Evolutionary conservation across 1,284 basidiomycete genomes (phyloP), one percentile per base, ranked within the genome.

Genomic region (Rhizoctonia solani): DNA sequence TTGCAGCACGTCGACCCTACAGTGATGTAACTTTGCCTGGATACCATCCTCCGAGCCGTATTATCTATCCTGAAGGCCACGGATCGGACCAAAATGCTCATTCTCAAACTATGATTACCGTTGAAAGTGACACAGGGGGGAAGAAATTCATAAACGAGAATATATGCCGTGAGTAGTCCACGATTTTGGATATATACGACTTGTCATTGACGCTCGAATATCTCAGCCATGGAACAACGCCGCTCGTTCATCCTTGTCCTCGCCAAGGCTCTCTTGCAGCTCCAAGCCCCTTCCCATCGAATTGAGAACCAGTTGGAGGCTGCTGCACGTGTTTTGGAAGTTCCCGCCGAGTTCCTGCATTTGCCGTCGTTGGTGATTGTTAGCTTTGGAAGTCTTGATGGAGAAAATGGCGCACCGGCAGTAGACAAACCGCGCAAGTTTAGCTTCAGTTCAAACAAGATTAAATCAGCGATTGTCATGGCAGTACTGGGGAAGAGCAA

Each of bases 231-330:
- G 47, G 77, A 81, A 39, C 79, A 86, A 67, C 83, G 89, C 56
- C 85, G 88, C 73, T 85, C 87, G 69, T 94, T 94, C 76, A 83
- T 94, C 27, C 79, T 93, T 68, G 87, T 87, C 73, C 82, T 95
- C 29, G 89, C 90, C 25, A 91, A 89, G 76, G 89, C 89, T 9
- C 81, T 95, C 44, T 82, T 95, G 73, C 81, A 83, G 2, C 92
- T 90, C 74, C 92, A 93, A 21, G 89, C 92, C 21, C 93, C 92
- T 3, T 92, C 91, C 27, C 93, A 95, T 76, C 83, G 92, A 32
- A 88, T 93, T 72, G 90, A 93, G 76, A 86, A 88, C 0, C 92
- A 93, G 75, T 81, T 95, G 11, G 79, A 79, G 49, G 79, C 81
- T 1, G 83, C 84, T 1, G 82, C 85, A 4, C 75, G 77, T 4